Base-by-base conservation (phyloP, 208 protist genomes). In the Crithidia thermophila region DNA sequence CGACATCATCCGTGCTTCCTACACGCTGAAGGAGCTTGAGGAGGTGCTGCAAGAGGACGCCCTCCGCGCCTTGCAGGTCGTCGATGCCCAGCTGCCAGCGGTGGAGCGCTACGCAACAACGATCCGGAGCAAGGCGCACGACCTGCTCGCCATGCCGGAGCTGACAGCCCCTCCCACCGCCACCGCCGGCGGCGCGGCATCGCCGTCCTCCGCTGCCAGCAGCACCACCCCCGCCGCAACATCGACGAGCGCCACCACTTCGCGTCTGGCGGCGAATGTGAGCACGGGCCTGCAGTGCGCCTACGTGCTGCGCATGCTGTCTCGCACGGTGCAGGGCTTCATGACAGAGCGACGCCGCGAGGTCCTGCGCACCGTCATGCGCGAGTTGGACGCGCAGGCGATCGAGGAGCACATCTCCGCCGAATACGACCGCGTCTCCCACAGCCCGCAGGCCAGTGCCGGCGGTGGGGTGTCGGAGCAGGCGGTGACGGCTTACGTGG, bases 301-400 rank as follows among this genome's bases (percentile, higher is more conserved):
- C 25, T 77, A 81, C 61, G 75, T 77, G 39, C 64, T 92, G 16
- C 82, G 79, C 18, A 82, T 60, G 49, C 75, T 91, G 30, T 73
- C 78, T 23, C 72, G 79, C 14, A 79, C 80, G 8, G 56, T 90
- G 33, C 59, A 80, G 20, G 63, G 70, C 59, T 82, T 89, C 43
- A 92, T 92, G 84, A 83, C 77, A 14, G 89, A 94, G 71, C 83
- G 77, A 34, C 88, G 89, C 52, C 81, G 82, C 21, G 86, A 90
- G 71, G 84, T 87, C 16, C 64, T 91, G 53, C 78, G 77, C 50
- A 73, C 60, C 25, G 75, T 93, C 7, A 81, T 88, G 77, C 74
- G 76, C 13, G 89, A 91, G 40, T 68, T 93, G 11, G 83, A 94
- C 50, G 33, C 63, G 33, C 75, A 85, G 62, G 49, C 67, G 33